These are phyloP conservation scores for Clarireedia monteithiana DNA, from an alignment of 2,329 filamentous ascomycete species.

Conservation along the genomic window DNA sequence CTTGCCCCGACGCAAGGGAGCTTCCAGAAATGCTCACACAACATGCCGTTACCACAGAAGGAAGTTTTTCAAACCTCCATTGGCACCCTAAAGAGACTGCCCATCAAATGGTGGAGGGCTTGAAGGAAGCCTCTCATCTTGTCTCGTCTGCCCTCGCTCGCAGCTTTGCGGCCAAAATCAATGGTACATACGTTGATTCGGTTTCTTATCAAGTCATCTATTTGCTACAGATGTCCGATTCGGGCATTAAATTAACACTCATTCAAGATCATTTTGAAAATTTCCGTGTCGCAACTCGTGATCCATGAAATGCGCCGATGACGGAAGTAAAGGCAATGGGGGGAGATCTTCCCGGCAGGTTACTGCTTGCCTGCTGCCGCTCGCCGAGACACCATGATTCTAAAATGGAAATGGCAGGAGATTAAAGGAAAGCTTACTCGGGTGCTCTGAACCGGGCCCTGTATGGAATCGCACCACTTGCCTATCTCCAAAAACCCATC, in stretches of 20 bases:
- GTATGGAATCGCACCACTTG: not conserved
- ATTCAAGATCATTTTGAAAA: not conserved
- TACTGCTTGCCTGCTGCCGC: constrained; percentile 16
- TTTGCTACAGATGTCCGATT: not conserved
- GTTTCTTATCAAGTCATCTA: not conserved
- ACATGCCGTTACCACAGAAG: constrained; percentile 11
- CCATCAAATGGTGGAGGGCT: not conserved
- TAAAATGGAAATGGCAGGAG: constrained; percentile 11
- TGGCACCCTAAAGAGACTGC: not conserved
- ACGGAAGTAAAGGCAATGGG: constrained; percentile 13
- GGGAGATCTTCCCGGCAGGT: constrained; percentile 16
- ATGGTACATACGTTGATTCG: not conserved
- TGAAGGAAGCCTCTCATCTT: not conserved
- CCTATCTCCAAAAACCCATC: not conserved
- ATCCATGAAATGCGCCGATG: constrained; percentile 8
- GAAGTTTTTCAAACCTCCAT: constrained; percentile 8
- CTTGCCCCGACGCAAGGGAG: constrained; percentile 23
- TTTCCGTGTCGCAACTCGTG: constrained; percentile 9
- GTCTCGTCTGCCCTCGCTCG: not conserved
- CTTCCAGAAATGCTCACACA: constrained; percentile 11
- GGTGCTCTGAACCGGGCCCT: constrained; percentile 9
- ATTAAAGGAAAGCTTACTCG: not conserved
- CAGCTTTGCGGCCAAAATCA: not conserved
- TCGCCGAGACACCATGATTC: constrained; percentile 18
- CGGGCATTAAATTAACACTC: not conserved